Evolutionary conservation across 2,329 filamentous ascomycete genomes (phyloP), one percentile per base, ranked within the genome.

Genomic region (Microcera coccophila): DNA sequence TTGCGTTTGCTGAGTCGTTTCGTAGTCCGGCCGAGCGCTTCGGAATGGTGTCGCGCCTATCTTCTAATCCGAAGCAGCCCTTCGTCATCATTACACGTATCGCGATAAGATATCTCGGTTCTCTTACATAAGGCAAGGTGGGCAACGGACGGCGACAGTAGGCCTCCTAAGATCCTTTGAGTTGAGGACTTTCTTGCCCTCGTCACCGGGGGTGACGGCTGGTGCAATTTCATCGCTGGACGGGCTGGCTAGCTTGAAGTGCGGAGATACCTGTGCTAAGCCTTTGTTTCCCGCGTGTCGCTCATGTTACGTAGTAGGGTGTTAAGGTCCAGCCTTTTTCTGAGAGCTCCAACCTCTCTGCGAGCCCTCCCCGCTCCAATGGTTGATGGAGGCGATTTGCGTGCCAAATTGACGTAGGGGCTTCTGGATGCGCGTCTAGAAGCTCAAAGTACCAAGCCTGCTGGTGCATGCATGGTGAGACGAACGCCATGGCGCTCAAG

Each of bases 21-120:
- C 42, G 47, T 38, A 51, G 48, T 47, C 57, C 55, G 55, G 55
- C 55, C 55, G 55, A 59, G 43, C 53, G 33, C 33, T 35, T 35
- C 33, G 18, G 15, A 11, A 18, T 35, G 33, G 33, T 35, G 33
- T 20, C 10, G n/a, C 16, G 33, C 33, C 33, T 35, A 35, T 35
- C 29, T 32, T 14, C 24, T 5, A 32, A 14, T 15, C 5, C 22
- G 12, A 12, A 26, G 7, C 8, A 32, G 9, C 15, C 16, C 20
- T 9, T 17, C 33, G 12, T 35, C 33, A 35, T 19, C 8, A 35
- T 35, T 15, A 35, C 16, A 5, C n/a, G 33, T 19, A 9, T 9
- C 9, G 33, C 11, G 33, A 35, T 35, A 35, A 35, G 33, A 20
- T 14, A 32, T 32, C 7, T 32, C 29, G 15, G 29, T 15, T 9